Percentiles rank a stretch among this genome's conserved stretches.
These are phyloP conservation scores for Fragosphaeria purpurea DNA, from an alignment of 2,329 filamentous ascomycete genomes.

Conservation along the genomic window DNA sequence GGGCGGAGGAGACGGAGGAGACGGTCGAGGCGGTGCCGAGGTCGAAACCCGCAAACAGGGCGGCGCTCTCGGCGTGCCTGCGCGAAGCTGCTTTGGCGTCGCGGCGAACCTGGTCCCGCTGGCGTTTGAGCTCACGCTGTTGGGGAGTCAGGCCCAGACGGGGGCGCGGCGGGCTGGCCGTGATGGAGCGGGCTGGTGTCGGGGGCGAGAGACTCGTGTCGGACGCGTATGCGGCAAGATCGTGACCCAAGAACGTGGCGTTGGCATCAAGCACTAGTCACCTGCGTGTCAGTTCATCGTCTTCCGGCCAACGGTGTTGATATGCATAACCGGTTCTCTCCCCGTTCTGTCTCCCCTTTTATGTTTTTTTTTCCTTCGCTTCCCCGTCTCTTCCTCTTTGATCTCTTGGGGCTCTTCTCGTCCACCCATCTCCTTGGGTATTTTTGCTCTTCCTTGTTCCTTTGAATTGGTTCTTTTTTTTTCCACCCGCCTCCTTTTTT, in stretches of 20 bases:
- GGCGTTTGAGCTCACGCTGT: conserved; percentile 52
- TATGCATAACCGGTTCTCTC: too few species aligned
- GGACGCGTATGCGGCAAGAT: conserved; percentile 38
- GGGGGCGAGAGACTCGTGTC: conserved; percentile 43
- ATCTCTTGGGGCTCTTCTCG: conserved; percentile 12
- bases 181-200: conserved; percentile 40
- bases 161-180: conserved; percentile 45
- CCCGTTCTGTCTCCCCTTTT: background rate
- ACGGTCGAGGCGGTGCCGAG: background rate
- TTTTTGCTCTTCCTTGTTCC: background rate
- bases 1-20: background rate
- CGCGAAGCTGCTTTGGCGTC: conserved; percentile 45
- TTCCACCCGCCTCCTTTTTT: background rate
- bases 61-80: conserved; percentile 36
- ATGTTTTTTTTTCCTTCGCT: background rate
- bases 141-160: conserved; percentile 41
- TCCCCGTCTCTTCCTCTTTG: too few species aligned
- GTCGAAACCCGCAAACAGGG: background rate
- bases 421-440: background rate
- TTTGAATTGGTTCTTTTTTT: background rate
- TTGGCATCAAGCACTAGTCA: conserved; percentile 21
- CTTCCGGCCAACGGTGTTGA: too few species aligned
- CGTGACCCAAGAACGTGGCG: conserved; percentile 31
- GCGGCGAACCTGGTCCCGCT: conserved; percentile 48
- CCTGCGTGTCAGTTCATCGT: conserved; percentile 8